These are phyloP conservation scores for Venturia oleaginea DNA, from an alignment of 2,329 filamentous ascomycete genomes.

Conservation along the genomic window DNA sequence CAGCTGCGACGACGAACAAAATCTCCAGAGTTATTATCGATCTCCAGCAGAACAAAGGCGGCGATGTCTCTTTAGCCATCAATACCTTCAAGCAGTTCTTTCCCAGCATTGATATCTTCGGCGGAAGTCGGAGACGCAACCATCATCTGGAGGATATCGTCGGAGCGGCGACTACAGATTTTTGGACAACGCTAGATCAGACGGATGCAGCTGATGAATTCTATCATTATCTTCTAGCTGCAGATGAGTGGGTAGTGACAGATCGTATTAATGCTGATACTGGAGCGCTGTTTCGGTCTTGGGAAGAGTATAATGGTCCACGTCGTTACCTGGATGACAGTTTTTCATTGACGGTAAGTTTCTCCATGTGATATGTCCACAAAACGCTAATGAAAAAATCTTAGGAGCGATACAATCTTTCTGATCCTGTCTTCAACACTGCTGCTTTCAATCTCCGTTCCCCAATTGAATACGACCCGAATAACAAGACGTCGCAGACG, in stretches of 20 bases:
- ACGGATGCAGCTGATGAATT: slow-evolving; percentile 1
- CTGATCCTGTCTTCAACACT: slow-evolving; percentile 2
- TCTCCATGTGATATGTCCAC: neutral
- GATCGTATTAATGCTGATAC: slow-evolving; percentile 20
- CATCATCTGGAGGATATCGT: slow-evolving; percentile 22
- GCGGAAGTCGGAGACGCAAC: slow-evolving; percentile 31
- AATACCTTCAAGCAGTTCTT: slow-evolving; percentile 24
- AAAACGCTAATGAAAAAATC: neutral
- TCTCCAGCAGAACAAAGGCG: slow-evolving; percentile 18
- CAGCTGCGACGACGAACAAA: slow-evolving; percentile 15
- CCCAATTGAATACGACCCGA: slow-evolving; percentile 14
- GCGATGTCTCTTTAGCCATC: slow-evolving; percentile 11
- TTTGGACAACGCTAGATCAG: neutral
- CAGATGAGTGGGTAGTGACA: slow-evolving; percentile 23
- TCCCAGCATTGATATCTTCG: slow-evolving; percentile 29
- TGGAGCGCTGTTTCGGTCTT: slow-evolving; percentile 22
- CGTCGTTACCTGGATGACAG: slow-evolving; percentile 16
- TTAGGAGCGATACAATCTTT: slow-evolving; percentile 10
- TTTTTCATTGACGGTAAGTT: slow-evolving; percentile 14
- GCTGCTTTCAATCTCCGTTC: slow-evolving; percentile 23
- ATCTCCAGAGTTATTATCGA: slow-evolving; percentile 16
- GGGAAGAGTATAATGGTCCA: slow-evolving; percentile 23
- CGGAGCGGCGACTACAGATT: neutral
- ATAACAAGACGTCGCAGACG: neutral
- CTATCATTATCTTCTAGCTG: slow-evolving; percentile 7